Conservation (phyloP, 1,284 basidiomycete genomes). For the Microbotryomycetes sp. region DNA sequence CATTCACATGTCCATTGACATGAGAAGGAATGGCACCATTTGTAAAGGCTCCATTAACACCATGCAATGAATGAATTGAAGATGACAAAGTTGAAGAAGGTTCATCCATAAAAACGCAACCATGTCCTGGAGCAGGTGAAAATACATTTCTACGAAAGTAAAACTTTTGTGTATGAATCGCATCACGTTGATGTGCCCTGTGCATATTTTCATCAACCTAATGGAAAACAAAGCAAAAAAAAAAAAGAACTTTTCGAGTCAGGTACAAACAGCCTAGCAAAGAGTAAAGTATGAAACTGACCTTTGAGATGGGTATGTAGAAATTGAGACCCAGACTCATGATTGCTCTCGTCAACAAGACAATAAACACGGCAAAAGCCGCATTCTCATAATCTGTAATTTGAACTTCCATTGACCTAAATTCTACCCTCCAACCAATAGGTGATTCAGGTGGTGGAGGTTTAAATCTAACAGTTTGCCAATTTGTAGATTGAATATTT, state of each 20-base stretch:
- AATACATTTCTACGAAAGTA: conserved; percentile 86
- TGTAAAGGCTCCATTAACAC: background rate
- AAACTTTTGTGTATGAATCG: conserved; percentile 66
- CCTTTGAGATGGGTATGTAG: conserved; percentile 95
- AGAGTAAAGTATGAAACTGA: conserved; percentile 40
- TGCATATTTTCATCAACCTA: conserved; percentile 97
- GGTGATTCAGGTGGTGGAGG: conserved; percentile 84
- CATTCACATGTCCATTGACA: conserved; percentile 33
- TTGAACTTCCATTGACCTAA: conserved; percentile 98
- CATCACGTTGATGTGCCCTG: conserved; percentile 77
- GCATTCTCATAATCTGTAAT: conserved; percentile 99
- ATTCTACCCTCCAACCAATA: conserved; percentile 98
- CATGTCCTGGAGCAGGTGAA: conserved; percentile 38
- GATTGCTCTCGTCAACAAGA: conserved; percentile 88
- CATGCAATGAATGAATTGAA: conserved; percentile 1
- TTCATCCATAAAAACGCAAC: conserved; percentile 13
- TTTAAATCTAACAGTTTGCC: conserved; percentile 99
- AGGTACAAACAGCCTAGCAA: background rate
- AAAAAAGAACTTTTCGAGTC: too few species aligned
- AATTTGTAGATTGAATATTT: conserved; percentile 99
- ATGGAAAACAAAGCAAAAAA: background rate
- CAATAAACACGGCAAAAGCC: conserved; percentile 88
- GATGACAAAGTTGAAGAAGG: background rate
- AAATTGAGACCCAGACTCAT: conserved; percentile 86
- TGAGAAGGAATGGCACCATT: background rate